Evolutionary conservation across 1,284 basidiomycete species (phyloP).

Genomic region (Phellinidium pouzarii): DNA sequence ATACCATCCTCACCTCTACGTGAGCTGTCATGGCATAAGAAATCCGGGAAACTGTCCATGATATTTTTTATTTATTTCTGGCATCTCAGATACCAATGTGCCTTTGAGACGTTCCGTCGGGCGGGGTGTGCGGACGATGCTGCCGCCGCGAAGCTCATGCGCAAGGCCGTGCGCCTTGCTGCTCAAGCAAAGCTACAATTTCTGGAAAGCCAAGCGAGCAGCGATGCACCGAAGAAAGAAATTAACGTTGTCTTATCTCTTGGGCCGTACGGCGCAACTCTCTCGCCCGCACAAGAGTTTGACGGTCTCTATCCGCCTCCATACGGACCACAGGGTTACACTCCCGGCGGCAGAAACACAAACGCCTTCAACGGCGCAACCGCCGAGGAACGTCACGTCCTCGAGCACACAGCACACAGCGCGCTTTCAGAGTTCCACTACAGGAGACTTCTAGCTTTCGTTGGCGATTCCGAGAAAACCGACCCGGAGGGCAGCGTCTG

Average conservation of each 20-base stretch:
- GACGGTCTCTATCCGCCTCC: conserved; percentile 70
- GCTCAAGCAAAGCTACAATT: conserved; percentile 37
- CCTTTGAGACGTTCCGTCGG: conserved; percentile 45
- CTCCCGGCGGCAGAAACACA: conserved; percentile 28
- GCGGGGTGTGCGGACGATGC: conserved; percentile 43
- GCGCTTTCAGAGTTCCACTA: conserved; percentile 64
- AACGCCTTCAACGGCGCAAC: conserved; percentile 34
- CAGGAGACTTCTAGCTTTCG: conserved; percentile 53
- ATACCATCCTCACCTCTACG: conserved; percentile 57
- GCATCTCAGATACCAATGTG: conserved; percentile 57
- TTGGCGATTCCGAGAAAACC: conserved; percentile 22
- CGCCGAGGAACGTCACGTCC: conserved; percentile 26
- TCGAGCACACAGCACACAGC: conserved; percentile 35
- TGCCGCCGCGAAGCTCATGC: conserved; percentile 45
- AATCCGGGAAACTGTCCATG: not conserved
- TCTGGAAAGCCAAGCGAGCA: conserved; percentile 19
- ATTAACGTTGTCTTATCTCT: conserved; percentile 59
- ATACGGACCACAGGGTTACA: conserved; percentile 52
- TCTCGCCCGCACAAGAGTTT: conserved; percentile 67
- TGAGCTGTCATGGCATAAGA: conserved; percentile 28
- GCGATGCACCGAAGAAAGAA: not conserved
- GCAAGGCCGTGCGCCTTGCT: conserved; percentile 48
- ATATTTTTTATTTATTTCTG: too few species aligned
- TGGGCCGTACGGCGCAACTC: conserved; percentile 68
- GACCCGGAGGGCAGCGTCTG: conserved; percentile 40